Percentiles rank a stretch among this genome's conserved stretches.
These are phyloP conservation scores for Penicillium sp. DNA, from an alignment of 2,329 filamentous ascomycete species.

Conservation along the genomic window DNA sequence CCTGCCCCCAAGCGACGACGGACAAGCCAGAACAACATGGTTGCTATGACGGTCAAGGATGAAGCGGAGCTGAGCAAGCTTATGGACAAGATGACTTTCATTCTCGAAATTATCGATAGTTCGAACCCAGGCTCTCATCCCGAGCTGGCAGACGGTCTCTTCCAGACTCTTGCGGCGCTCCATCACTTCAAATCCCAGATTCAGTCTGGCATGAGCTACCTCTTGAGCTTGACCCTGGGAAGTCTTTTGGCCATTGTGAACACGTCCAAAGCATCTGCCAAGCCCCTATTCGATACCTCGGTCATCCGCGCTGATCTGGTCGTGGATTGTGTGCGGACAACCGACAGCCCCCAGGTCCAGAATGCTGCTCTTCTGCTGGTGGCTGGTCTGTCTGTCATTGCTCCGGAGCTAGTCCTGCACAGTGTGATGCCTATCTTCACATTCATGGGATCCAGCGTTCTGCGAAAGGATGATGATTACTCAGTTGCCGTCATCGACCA, in stretches of 20 bases:
- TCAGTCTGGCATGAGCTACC: conserved; percentile 83
- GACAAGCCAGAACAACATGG: conserved; percentile 71
- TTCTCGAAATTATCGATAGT: conserved; percentile 83
- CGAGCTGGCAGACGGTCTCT: conserved; percentile 75
- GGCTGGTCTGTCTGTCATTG: conserved; percentile 80
- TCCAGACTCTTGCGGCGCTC: conserved; percentile 81
- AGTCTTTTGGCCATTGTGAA: conserved; percentile 84
- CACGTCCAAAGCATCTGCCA: conserved; percentile 58
- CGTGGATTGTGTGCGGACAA: conserved; percentile 91
- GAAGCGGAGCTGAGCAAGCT: conserved; percentile 67
- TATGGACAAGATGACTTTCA: conserved; percentile 77
- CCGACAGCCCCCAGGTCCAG: conserved; percentile 88
- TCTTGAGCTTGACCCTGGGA: conserved; percentile 81
- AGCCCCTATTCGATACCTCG: conserved; percentile 68
- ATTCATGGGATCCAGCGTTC: conserved; percentile 89
- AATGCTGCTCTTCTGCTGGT: conserved; percentile 87
- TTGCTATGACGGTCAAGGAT: conserved; percentile 62
- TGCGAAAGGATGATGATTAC: conserved; percentile 93
- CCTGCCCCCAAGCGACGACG: conserved; percentile 78
- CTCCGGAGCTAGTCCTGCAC: conserved; percentile 88
- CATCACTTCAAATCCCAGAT: conserved; percentile 81
- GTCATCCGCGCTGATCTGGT: conserved; percentile 85
- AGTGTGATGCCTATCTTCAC: conserved; percentile 99
- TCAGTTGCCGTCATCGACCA: conserved; percentile 93
- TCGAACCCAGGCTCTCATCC: conserved; percentile 74